Conservation (phyloP, 768 basidiomycete genomes). For the Amanita jacksonii region DNA sequence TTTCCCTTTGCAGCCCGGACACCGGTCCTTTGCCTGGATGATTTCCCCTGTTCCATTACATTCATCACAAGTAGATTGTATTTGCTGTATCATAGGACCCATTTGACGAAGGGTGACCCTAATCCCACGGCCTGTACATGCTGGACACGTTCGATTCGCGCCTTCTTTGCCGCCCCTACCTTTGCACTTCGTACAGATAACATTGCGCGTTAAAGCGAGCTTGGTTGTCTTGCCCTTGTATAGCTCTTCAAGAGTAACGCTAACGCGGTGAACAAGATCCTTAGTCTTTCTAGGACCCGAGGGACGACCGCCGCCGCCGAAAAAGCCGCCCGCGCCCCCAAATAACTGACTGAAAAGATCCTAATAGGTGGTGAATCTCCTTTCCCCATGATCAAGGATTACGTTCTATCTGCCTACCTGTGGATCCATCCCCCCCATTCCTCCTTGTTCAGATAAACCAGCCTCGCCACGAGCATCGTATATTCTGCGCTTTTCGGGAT, state of each 20-base stretch:
- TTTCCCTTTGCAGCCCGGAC: conserved; percentile 89
- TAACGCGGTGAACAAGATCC: conserved; percentile 94
- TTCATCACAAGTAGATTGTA: conserved; percentile 90
- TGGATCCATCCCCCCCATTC: conserved; percentile 95
- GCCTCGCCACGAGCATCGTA: conserved; percentile 94
- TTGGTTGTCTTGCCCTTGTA: conserved; percentile 99
- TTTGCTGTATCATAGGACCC: conserved; percentile 99
- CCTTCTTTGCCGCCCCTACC: conserved; percentile 98
- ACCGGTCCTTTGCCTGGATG: conserved; percentile 89
- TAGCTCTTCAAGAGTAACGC: conserved; percentile 94
- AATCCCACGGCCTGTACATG: conserved; percentile 85
- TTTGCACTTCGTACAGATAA: conserved; percentile 88
- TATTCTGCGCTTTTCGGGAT: conserved; percentile 66
- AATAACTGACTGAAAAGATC: conserved; percentile 98
- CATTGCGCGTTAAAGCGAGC: conserved; percentile 90
- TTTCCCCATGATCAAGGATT: conserved; percentile 1
- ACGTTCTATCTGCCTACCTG: conserved; percentile 42
- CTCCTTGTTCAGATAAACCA: conserved; percentile 76
- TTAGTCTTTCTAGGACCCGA: conserved; percentile 88
- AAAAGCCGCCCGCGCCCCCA: conserved; percentile 73
- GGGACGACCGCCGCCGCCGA: conserved; percentile 55
- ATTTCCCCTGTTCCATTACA: conserved; percentile 92
- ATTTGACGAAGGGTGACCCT: conserved; percentile 90
- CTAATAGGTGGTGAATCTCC: conserved; percentile 24
- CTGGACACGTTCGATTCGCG: conserved; percentile 69